Percentiles rank a stretch among this genome's conserved stretches.
phyloP scores from a whole-genome alignment of 768 basidiomycete species.

The Melanogaster broomeanus region DNA sequence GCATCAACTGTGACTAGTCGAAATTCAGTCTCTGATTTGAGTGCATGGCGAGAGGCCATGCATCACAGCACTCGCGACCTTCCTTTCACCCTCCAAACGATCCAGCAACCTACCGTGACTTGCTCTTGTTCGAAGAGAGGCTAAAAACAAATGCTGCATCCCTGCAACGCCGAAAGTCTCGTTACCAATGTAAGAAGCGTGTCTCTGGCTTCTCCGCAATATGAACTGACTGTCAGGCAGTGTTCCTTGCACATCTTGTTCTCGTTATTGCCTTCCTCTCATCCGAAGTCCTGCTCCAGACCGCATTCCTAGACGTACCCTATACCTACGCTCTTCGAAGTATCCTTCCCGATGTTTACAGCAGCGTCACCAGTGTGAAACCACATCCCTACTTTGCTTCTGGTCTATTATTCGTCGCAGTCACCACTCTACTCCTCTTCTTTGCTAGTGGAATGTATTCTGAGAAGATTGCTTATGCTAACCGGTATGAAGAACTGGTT shows the following conservation, averaged over 20 bases:
- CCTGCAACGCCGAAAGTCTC: constrained; percentile 74
- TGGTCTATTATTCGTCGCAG: constrained; percentile 81
- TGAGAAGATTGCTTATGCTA: constrained; percentile 95
- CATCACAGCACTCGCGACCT: constrained; percentile 26
- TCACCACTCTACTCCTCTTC: constrained; percentile 90
- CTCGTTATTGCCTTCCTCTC: constrained; percentile 70
- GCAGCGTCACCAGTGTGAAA: constrained; percentile 38
- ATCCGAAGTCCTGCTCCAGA: constrained; percentile 71
- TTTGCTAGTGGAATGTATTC: constrained; percentile 96
- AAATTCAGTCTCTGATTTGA: background rate
- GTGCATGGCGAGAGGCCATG: constrained; percentile 27
- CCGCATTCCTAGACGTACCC: constrained; percentile 65
- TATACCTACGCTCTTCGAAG: constrained; percentile 52
- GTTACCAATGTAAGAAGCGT: constrained; percentile 71
- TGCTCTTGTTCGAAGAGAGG: constrained; percentile 94
- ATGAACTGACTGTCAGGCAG: constrained; percentile 39
- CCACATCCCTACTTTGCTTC: constrained; percentile 76
- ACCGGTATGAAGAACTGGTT: constrained; percentile 62
- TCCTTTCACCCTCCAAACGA: constrained; percentile 70
- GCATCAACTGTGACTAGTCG: background rate
- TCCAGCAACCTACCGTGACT: constrained; percentile 78
- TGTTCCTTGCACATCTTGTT: constrained; percentile 73
- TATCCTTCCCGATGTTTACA: constrained; percentile 54
- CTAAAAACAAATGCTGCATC: constrained; percentile 90
- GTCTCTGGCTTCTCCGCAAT: constrained; percentile 17